Evolutionary conservation across 2,329 filamentous ascomycete genomes (phyloP), one percentile per base, ranked within the genome.

Genomic region (Penicillium crustosum): DNA sequence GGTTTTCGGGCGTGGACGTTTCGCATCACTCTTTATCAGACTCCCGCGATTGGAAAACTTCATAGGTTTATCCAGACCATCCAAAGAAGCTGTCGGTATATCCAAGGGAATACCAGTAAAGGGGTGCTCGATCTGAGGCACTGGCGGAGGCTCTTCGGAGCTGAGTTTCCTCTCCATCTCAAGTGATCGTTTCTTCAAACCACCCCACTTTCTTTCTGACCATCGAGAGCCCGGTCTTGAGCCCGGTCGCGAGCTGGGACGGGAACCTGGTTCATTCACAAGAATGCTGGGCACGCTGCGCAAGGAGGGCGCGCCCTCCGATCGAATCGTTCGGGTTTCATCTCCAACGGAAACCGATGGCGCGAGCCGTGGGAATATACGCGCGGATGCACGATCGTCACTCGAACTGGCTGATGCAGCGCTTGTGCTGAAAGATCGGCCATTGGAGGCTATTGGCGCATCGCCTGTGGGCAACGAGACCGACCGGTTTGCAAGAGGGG

Each of bases 31-130:
- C 33, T 79, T 81, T 61, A 87, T 71, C 70, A 87, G 78, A 72
- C 84, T 87, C 51, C 85, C 85, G 55, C 84, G 76, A 55, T 82
- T 83, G 13, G 83, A 86, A 64, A 87, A 87, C 45, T 81, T 79
- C 60, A 88, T 72, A 41, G 81, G 78, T 52, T 78, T 77, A 17
- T 76, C 77, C 54, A 87, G 70, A 39, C 82, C 82, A 57, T 82
- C 82, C 47, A 85, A 77, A 54, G 75, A 77, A 36, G 77, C 78
- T 3, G 78, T 81, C 5, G 85, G 83, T 57, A 87, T 85, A 59
- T 82, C 76, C 60, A 84, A 77, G 39, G 81, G 77, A 42, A 86
- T 79, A 41, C 78, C 78, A 54, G 76, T 73, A 66, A 83, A 84
- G 1, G 72, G 65, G 6, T 64, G 57, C 49, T 74, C 68, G 23